phyloP scores from a whole-genome alignment of 768 basidiomycete genomes.

The Xerocomus spinulosus region DNA sequence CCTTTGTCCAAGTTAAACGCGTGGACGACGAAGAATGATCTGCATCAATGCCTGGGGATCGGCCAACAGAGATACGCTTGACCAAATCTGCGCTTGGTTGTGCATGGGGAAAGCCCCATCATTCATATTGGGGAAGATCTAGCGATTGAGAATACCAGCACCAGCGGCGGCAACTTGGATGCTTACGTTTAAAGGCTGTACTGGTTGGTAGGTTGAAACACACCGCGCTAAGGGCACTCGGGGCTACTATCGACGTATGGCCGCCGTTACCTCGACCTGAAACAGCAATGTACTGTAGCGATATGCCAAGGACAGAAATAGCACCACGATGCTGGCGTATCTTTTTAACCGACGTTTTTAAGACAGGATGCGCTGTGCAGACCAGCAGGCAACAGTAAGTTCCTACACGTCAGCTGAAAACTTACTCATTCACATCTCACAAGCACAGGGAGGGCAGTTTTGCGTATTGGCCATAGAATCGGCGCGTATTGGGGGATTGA shows the following conservation, averaged over 20 bases:
- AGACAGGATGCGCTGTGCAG: not conserved
- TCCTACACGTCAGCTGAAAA: not conserved
- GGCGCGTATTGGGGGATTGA: not conserved
- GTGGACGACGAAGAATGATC: not conserved
- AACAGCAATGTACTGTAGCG: too few relatives aligned
- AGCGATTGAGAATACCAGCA: too few relatives aligned
- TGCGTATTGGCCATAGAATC: not conserved
- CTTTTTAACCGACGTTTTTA: not conserved
- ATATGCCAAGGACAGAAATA: not conserved
- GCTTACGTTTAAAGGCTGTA: too few relatives aligned
- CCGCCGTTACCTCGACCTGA: not conserved
- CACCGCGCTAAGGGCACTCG: too few relatives aligned
- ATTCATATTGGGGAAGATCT: too few relatives aligned
- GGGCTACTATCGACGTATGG: not conserved
- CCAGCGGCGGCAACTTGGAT: too few relatives aligned
- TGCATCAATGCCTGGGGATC: not conserved
- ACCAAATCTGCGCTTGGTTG: not conserved
- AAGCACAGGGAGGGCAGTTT: not conserved
- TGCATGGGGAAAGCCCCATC: not conserved
- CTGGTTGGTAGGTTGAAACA: too few relatives aligned
- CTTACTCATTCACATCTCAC: not conserved
- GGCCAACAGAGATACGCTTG: not conserved
- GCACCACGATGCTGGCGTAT: not conserved
- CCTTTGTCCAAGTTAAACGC: not conserved
- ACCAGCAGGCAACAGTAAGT: not conserved